phyloP scores from a whole-genome alignment of 2,329 filamentous ascomycete species.

The Pestalotiopsis sp. region DNA sequence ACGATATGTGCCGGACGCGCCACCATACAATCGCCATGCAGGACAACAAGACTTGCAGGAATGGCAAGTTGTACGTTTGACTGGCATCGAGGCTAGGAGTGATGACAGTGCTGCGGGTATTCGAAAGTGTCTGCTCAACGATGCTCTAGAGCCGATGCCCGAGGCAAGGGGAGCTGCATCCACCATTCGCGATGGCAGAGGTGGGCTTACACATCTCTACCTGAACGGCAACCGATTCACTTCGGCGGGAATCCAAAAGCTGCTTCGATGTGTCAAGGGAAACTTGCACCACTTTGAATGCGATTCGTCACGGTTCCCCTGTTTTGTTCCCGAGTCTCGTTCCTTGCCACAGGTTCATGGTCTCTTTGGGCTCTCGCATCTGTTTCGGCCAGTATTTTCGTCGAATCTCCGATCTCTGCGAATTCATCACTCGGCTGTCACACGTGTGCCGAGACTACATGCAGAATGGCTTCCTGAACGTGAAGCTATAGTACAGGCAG shows the following conservation, averaged over 20 bases:
- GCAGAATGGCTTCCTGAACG: constrained; percentile 38
- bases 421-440: constrained; percentile 64
- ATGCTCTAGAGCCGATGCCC: constrained; percentile 15
- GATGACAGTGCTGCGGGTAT: constrained; percentile 35
- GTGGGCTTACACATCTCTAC: constrained; percentile 56
- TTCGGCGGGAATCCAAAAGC: constrained; percentile 39
- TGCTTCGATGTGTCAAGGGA: constrained; percentile 46
- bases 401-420: constrained; percentile 55
- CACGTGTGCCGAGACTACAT: constrained; percentile 50
- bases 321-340: constrained; percentile 15
- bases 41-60: constrained; percentile 26
- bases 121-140: constrained; percentile 32
- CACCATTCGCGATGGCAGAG: constrained; percentile 26
- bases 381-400: constrained; percentile 55
- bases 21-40: constrained; percentile 36
- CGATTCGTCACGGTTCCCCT: constrained; percentile 40
- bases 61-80: constrained; percentile 34
- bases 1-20: constrained; percentile 52
- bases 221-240: constrained; percentile 54
- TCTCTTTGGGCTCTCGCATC: constrained; percentile 45
- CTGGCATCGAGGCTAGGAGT: constrained; percentile 33
- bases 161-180: constrained; percentile 19
- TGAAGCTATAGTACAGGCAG: constrained; percentile 43
- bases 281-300: constrained; percentile 57
- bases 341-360: constrained; percentile 43